Evolutionary conservation across 169 alveolate genomes (phyloP).

Genomic region (Eimeria tenella): DNA sequence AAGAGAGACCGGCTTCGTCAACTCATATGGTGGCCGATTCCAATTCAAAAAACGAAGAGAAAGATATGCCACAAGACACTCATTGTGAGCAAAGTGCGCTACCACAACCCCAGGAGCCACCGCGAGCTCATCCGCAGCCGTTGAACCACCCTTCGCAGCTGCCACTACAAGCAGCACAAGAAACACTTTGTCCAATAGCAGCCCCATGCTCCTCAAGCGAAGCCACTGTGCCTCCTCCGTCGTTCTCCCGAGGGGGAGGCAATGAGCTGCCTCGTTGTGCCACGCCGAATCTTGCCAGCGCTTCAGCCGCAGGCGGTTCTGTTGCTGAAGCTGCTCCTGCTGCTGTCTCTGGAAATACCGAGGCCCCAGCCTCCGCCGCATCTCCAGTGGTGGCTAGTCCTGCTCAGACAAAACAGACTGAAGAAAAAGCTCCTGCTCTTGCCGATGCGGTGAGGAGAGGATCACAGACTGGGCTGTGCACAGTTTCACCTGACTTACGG

Average conservation of each 20-base stretch:
- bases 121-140: conserved; percentile 32
- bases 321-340: conserved; percentile 17
- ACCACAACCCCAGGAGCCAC: conserved; percentile 55
- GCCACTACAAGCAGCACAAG: not conserved
- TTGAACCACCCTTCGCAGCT: not conserved
- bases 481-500: too few species aligned
- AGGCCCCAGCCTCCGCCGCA: not conserved
- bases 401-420: conserved; percentile 6
- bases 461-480: too few species aligned
- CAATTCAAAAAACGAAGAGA: not conserved
- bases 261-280: too few species aligned
- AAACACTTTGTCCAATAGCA: not conserved
- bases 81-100: not conserved
- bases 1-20: not conserved
- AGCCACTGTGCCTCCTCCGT: not conserved
- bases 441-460: too few species aligned
- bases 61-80: not conserved
- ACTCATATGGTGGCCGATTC: not conserved
- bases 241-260: not conserved
- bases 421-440: not conserved
- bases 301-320: not conserved
- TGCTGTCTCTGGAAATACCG: not conserved
- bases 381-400: conserved; percentile 9
- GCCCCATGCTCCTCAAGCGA: not conserved
- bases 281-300: not conserved